Base-by-base conservation (phyloP, 305 asterid species). In the Fraxinus xanthoxyloides region DNA sequence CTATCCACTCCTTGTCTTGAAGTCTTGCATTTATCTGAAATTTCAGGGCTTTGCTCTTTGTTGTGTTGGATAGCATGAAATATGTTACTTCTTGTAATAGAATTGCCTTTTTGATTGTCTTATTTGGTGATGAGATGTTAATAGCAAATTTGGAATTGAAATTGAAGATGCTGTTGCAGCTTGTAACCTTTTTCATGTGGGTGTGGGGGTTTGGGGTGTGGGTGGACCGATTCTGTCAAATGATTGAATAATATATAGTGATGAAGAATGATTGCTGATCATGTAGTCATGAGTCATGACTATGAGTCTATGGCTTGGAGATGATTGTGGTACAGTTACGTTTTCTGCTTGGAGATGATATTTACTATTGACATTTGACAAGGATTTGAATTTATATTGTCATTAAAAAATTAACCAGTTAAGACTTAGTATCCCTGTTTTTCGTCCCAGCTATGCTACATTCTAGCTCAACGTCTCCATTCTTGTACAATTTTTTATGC, bases 61-160 rank as follows among this genome's bases (percentile, higher is more conserved):
- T 26, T 12, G 74, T 67, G 74, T 10, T 67, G 34, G 74, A 70
- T 31, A 17, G 43, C 38, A 15, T 32, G 40, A 31, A 70, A 70
- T 70, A 2, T 5, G 30, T 15, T 67, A 30, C 13, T 65, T 65
- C 72, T 65, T 7, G 28, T 30, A 6, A 70, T 31, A 17, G 40
- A 31, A 31, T 70, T 32, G 40, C 77, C 10, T 82, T 9, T 65
- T 10, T 21, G 46, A 34, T 48, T 36, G 35, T 83, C 43, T 69
- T 74, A 36, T 73, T 31, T 28, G 75, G 24, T 84, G 17, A 78
- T 23, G 65, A 63, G 69, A 74, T 78, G 40, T 77, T 65, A 46
- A 46, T 70, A 75, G 77, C 76, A 40, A 79, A 19, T 40, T 10
- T 73, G 12, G 75, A 30, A 32, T 63, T 59, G 31, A 32, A 36